Evolutionary conservation across 805 yeast species (phyloP).

Genomic region (Saccharomyces jurei): DNA sequence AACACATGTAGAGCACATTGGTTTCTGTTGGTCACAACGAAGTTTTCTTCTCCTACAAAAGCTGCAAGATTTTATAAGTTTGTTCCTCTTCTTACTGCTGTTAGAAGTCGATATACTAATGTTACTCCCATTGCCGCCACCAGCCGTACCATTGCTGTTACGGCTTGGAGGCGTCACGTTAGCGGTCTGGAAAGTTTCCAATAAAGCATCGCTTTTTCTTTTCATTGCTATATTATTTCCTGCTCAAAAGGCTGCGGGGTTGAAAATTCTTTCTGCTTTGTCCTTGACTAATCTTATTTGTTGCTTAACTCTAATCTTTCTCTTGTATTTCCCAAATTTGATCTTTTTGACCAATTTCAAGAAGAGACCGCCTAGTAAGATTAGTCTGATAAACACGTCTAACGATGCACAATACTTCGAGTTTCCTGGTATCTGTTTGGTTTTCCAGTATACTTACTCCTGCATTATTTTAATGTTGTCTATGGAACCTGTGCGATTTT

Average conservation of each 20-base stretch:
- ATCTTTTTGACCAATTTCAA: not conserved
- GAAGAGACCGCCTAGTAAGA: not conserved
- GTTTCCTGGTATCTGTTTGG: not conserved
- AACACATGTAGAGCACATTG: slow-evolving; percentile 23
- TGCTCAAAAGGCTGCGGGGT: not conserved
- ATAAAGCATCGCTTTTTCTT: not conserved
- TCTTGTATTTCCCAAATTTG: not conserved
- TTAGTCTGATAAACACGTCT: not conserved
- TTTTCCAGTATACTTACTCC: not conserved
- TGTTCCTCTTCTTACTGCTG: slow-evolving; percentile 14
- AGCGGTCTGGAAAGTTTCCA: not conserved
- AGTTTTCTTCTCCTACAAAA: slow-evolving; percentile 26
- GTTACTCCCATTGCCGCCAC: not conserved
- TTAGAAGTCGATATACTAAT: not conserved
- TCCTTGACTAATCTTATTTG: not conserved
- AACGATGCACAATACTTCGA: not conserved
- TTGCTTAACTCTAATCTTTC: not conserved
- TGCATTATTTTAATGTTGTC: not conserved
- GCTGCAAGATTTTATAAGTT: slow-evolving; percentile 22
- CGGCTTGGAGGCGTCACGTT: not conserved
- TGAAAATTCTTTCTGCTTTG: not conserved
- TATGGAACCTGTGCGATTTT: not conserved
- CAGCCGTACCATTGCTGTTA: not conserved
- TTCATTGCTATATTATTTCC: not conserved
- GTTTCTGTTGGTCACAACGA: slow-evolving; percentile 24